Evolutionary conservation across 176 grass and related monocot species (phyloP), one percentile per base, ranked within the genome.

Genomic region (Secale cereale): DNA sequence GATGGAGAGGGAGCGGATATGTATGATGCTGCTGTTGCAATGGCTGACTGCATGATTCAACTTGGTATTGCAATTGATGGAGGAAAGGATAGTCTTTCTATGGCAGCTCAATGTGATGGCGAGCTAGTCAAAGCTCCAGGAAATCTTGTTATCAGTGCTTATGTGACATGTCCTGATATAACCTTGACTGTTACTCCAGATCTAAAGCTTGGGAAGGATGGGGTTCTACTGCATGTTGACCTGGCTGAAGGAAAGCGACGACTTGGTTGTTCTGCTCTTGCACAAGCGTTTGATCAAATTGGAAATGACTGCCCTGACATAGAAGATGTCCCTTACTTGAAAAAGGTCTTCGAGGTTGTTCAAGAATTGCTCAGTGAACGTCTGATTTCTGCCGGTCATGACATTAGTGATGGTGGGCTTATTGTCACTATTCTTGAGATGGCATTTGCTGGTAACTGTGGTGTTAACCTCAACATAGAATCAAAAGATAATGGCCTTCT

Each of bases 11-110:
- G 96, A 43, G 93, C 96, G 26, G 87, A 85, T 71, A 95, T 94
- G 96, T 95, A 98, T 83, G 93, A 89, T 91, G 91, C 89, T 74
- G 96, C 93, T 46, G 87, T 92, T 78, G 87, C 92, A 61, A 70
- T 98, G 62, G 88, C 86, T 59, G 89, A 98, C 27, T 94, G 92
- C 86, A 94, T 98, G 96, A 95, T 95, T 85, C 80, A 94, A 84
- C 92, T 94, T 79, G 96, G 96, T 60, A 93, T 95, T 81, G 91
- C 93, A 37, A 98, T 95, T 16, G 93, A 95, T 86, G 93, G 93
- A 45, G 93, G 96, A 36, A 98, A 98, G 29, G 96, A 95, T 78
- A 95, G 96, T 90, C 93, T 98, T 81, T 98, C 96, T 59, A 98
- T 94, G 96, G 96, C 96, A 29, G 93, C 91, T 74, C 93, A 95